Base-by-base conservation (phyloP, 176 grass and related monocot genomes). In the Phoenix dactylifera region DNA sequence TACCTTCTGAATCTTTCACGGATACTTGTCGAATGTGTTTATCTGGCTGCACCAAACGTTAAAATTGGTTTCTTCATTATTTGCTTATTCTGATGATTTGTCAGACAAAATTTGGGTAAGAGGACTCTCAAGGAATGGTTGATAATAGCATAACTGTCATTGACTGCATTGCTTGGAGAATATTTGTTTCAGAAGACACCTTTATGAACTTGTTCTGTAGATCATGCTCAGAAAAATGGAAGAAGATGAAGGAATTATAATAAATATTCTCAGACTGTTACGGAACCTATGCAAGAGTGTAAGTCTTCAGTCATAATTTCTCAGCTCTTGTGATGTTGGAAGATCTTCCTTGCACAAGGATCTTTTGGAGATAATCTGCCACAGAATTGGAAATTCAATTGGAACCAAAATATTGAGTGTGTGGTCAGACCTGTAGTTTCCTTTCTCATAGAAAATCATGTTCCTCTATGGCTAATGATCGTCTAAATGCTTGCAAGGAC, bases 221-320 rank as follows among this genome's bases (percentile, higher is more conserved):
- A 44, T 12, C 35, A 44, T 44, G 3, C 1, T 44, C 35, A 35
- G 12, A 44, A 44, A 44, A 44, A 44, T 44, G 7, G 35, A 12
- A 39, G 7, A 22, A 68, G 10, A 20, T 19, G 14, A 26, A 16
- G 16, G 23, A 30, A 7, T 1, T 17, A 52, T 17, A 4, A 44
- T 5, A 19, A 0, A 6, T 44, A 44, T 44, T 44, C 35, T 3
- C 9, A 3, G 6, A 35, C 9, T 44, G 10, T 44, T 44, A 44
- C 35, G 12, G 1, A 14, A 44, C 12, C 35, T 14, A 18, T 16
- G 28, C 19, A 26, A 60, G 7, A 22, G 7, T 76, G 77, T 63
- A 86, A 83, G 81, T 97, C 81, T 49, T 97, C 67, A 15, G 93
- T 97, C 93, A 97, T 97, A 60, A 97, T 88, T 26, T 97, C 81